A percentile compares a stretch with the other conserved stretches of the same genome.
Conservation (phyloP, 73 alveolate species). For the Tetrahymena malaccensis region DNA sequence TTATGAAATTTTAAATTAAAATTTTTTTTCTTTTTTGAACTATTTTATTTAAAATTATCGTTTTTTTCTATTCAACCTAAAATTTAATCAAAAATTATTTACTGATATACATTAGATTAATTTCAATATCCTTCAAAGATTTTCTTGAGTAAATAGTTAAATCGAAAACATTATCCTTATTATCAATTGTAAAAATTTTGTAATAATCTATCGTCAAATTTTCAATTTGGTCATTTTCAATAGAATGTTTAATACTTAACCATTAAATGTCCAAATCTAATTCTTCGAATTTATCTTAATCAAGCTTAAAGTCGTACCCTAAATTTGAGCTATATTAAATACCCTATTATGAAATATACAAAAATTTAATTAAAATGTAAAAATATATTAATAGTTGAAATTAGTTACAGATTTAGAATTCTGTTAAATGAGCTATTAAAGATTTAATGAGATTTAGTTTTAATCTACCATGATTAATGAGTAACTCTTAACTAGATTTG, state of each 20-base stretch:
- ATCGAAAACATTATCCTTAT: background rate
- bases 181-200: background rate
- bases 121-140: background rate
- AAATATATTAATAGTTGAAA: background rate
- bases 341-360: background rate
- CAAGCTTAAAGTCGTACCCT: background rate
- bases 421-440: background rate
- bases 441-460: background rate
- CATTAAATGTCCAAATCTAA: background rate
- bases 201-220: background rate
- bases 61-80: background rate
- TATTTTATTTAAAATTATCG: background rate
- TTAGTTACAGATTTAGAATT: background rate
- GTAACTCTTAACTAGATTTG: background rate
- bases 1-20: background rate
- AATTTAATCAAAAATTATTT: background rate
- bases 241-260: background rate
- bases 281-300: background rate
- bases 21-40: background rate
- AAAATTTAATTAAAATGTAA: background rate
- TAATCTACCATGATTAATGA: background rate
- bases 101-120: background rate
- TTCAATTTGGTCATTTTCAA: background rate
- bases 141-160: background rate
- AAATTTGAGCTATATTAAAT: background rate